A percentile compares a stretch with the other conserved stretches of the same genome.
phyloP scores from a whole-genome alignment of 2,329 filamentous ascomycete species.

The Ophiostoma montium region DNA sequence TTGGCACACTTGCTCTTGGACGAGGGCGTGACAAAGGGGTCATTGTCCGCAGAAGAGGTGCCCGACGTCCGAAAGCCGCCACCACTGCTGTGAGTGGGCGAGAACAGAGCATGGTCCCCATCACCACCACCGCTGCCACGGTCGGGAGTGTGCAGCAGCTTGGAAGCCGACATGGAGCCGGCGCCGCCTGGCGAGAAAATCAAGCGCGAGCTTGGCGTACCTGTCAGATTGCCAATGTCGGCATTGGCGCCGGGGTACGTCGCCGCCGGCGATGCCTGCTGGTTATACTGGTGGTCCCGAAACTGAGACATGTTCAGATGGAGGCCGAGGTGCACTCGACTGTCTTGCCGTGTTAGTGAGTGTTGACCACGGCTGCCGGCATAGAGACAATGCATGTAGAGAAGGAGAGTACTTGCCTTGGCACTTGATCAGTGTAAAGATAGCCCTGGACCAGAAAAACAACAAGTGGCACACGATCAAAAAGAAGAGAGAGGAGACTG shows the following conservation, averaged over 20 bases:
- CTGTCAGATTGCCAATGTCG: slow-evolving; percentile 15
- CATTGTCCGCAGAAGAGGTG: slow-evolving; percentile 25
- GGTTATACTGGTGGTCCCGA: slow-evolving; percentile 26
- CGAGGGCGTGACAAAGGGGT: slow-evolving; percentile 38
- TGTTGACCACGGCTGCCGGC: no score
- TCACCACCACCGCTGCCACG: slow-evolving; percentile 18
- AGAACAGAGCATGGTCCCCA: slow-evolving; percentile 14
- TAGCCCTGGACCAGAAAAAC: not conserved
- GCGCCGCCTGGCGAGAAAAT: slow-evolving; percentile 52
- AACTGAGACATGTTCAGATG: slow-evolving; percentile 23
- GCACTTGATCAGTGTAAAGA: not conserved
- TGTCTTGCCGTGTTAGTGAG: not conserved
- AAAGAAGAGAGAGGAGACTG: not conserved
- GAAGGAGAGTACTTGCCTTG: not conserved
- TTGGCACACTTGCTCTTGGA: slow-evolving; percentile 19
- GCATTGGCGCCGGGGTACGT: slow-evolving; percentile 24
- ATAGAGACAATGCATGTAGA: not conserved
- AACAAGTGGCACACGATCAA: not conserved
- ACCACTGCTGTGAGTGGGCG: slow-evolving; percentile 16
- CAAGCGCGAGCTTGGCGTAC: slow-evolving; percentile 50
- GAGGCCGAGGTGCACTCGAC: no score
- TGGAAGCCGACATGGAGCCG: slow-evolving; percentile 25
- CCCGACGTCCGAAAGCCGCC: slow-evolving; percentile 15
- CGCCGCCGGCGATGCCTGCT: slow-evolving; percentile 29
- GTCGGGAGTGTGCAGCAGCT: slow-evolving; percentile 21